These are phyloP conservation scores for Talaromyces sp. DNA, from an alignment of 2,329 filamentous ascomycete species.

Conservation along the genomic window DNA sequence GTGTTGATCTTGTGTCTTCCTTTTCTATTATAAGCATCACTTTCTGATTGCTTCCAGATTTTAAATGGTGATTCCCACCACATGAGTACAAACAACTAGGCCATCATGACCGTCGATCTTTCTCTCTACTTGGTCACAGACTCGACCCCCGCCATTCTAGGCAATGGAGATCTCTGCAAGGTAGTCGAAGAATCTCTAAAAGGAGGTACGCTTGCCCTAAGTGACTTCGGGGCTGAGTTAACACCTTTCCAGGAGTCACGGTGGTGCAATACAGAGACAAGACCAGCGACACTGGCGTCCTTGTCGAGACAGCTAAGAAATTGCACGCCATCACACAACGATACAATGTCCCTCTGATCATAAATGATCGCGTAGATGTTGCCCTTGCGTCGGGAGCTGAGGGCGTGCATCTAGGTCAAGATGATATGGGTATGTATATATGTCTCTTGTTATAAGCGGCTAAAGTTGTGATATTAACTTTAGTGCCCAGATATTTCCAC, in stretches of 20 bases:
- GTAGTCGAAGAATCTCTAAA: slow-evolving; percentile 71
- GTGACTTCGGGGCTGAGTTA: background rate
- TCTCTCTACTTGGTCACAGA: slow-evolving; percentile 89
- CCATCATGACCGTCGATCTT: slow-evolving; percentile 55
- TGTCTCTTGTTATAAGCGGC: slow-evolving; percentile 19
- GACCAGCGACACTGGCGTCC: slow-evolving; percentile 63
- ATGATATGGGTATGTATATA: slow-evolving; percentile 68
- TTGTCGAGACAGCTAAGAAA: slow-evolving; percentile 64
- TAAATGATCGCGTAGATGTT: slow-evolving; percentile 91
- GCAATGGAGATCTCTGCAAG: slow-evolving; percentile 60
- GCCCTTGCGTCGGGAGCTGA: slow-evolving; percentile 80
- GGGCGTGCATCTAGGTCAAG: slow-evolving; percentile 91
- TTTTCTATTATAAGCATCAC: background rate
- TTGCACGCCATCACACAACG: slow-evolving; percentile 66
- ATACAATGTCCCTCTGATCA: slow-evolving; percentile 71
- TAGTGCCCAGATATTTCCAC: slow-evolving; percentile 27
- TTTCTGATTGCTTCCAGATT: background rate
- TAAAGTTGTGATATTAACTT: background rate
- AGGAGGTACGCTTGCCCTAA: slow-evolving; percentile 51
- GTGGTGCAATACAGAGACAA: slow-evolving; percentile 92
- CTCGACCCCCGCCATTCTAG: slow-evolving; percentile 79
- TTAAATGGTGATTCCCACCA: background rate
- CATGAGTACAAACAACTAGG: background rate
- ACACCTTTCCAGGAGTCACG: slow-evolving; percentile 54
- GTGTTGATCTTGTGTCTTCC: too few relatives aligned